Percentiles rank a stretch among this genome's conserved stretches.
Conservation (phyloP, 768 basidiomycete genomes). For the Chlorophyllum brunneum region DNA sequence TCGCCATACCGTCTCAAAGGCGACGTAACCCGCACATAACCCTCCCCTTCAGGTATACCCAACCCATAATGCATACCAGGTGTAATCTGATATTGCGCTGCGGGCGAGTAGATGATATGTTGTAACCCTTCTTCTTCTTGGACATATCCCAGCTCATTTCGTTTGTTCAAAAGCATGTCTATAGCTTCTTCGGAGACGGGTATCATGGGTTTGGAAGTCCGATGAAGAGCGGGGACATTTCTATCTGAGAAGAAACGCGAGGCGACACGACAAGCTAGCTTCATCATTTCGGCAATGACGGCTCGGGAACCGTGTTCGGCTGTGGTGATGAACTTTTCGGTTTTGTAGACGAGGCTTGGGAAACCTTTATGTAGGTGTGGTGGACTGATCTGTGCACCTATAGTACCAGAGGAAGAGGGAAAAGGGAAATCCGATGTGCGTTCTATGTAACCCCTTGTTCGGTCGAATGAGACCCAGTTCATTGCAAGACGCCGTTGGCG, state of each 20-base stretch:
- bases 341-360: slow-evolving; percentile 44
- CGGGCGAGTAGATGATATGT: slow-evolving; percentile 28
- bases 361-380: slow-evolving; percentile 40
- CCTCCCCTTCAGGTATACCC: slow-evolving; percentile 68
- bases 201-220: slow-evolving; percentile 34
- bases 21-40: slow-evolving; percentile 81
- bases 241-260: slow-evolving; percentile 66
- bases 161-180: slow-evolving; percentile 42
- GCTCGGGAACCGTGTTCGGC: slow-evolving; percentile 39
- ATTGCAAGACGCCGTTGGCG: not conserved
- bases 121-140: slow-evolving; percentile 31
- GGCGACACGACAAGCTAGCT: slow-evolving; percentile 69
- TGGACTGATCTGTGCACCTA: slow-evolving; percentile 25
- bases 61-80: slow-evolving; percentile 65
- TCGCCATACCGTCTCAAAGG: slow-evolving; percentile 86
- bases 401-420: slow-evolving; percentile 11
- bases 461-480: slow-evolving; percentile 9
- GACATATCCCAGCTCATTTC: slow-evolving; percentile 45
- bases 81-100: slow-evolving; percentile 42
- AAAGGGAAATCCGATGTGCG: slow-evolving; percentile 22
- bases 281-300: slow-evolving; percentile 80
- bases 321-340: slow-evolving; percentile 22
- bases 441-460: not conserved
- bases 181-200: slow-evolving; percentile 28
- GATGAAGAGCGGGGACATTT: slow-evolving; percentile 60